Evolutionary conservation across 1,284 basidiomycete genomes (phyloP), one percentile per base, ranked within the genome.

Genomic region (Ganoderma lucidum): DNA sequence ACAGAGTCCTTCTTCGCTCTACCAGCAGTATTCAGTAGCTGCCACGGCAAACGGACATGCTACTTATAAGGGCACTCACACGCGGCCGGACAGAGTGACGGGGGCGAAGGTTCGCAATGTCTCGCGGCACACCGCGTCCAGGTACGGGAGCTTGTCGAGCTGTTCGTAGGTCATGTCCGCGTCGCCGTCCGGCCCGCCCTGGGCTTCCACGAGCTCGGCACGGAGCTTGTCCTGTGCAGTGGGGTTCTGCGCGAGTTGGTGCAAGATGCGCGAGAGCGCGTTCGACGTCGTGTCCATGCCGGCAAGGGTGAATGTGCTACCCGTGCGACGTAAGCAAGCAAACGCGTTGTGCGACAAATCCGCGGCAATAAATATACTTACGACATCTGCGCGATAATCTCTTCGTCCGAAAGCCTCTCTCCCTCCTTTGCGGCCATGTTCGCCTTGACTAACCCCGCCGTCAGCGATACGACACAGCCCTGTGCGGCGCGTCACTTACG

Each of bases 91-190:
- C 17, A 53, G 19, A 10, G n/a, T 17, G 51, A 56, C 55, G 17
- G 48, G 37, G 8, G 81, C 80, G 94, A 91, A 62, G 87, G 86
- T n/a, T 91, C 48, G 28, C 1, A 53, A 23, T 1, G 62, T 63
- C 53, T 64, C 51, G 17, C 63, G 32, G 10, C 64, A 78, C 6
- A 86, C 84, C 2, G 83, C 83, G 66, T 91, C 87, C 35, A 91
- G 80, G 72, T 87, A 88, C 0, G 82, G 79, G 1, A 89, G 77
- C 39, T 61, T 61, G 37, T 66, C 48, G 9, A 69, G 37, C 15
- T 39, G 53, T 32, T 69, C 68, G 61, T 65, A 69, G 12, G 58
- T 8, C 12, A 45, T 37, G 41, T 60, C 23, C 6, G 64, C 12
- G 6, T 63, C 45, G 15, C 72, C 39, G 8, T 51, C 37, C 53